Percentiles rank a stretch among this genome's conserved stretches.
Conservation (phyloP, 306 rosid species). For the Ochetophila trinervis region DNA sequence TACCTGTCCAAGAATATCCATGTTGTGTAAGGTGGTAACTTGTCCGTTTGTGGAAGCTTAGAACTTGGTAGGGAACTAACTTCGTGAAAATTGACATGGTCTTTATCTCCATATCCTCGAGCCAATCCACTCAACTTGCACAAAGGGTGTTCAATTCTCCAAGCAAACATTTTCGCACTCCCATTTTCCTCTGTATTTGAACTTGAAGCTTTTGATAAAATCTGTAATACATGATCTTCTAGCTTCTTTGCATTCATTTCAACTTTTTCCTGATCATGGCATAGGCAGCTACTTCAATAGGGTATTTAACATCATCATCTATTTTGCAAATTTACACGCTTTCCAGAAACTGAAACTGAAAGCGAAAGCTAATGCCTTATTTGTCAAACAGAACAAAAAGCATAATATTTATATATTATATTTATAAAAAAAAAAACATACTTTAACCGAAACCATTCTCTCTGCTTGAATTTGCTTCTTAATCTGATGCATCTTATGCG, state of each 20-base stretch:
- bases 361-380: neutral
- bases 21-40: slow-evolving; percentile 78
- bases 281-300: neutral
- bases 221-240: slow-evolving; percentile 38
- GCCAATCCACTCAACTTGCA: slow-evolving; percentile 55
- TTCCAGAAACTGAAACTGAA: too few relatives aligned
- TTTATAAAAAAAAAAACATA: slow-evolving; percentile 23
- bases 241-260: slow-evolving; percentile 61
- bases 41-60: slow-evolving; percentile 61
- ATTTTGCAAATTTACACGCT: too few relatives aligned
- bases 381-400: neutral
- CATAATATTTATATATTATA: neutral
- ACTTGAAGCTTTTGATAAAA: slow-evolving; percentile 37
- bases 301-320: too few relatives aligned
- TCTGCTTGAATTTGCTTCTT: slow-evolving; percentile 74
- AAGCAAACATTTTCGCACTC: slow-evolving; percentile 47
- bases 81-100: slow-evolving; percentile 48
- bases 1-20: slow-evolving; percentile 96
- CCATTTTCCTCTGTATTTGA: slow-evolving; percentile 30
- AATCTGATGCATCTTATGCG: slow-evolving; percentile 60
- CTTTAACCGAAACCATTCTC: slow-evolving; percentile 53
- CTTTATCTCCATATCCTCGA: slow-evolving; percentile 58
- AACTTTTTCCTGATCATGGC: slow-evolving; percentile 53
- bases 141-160: slow-evolving; percentile 61
- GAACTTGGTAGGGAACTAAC: slow-evolving; percentile 40